Conservation (phyloP, 306 rosid genomes). For the Hippophae rhamnoides region DNA sequence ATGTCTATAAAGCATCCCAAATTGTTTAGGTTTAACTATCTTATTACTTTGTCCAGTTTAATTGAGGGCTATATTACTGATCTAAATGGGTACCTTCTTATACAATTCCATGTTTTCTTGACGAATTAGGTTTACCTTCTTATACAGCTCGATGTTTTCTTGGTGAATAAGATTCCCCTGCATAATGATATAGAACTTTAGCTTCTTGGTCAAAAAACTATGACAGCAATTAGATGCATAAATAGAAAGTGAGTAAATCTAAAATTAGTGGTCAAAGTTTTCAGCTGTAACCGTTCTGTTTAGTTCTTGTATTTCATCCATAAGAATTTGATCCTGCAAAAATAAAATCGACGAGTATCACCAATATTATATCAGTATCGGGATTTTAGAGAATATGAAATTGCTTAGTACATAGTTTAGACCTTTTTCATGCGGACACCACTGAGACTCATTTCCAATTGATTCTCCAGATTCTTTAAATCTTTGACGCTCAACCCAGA, state of each 20-base stretch:
- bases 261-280: constrained; percentile 18
- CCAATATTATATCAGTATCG: background rate
- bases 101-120: constrained; percentile 59
- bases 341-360: constrained; percentile 7
- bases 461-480: constrained; percentile 58
- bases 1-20: constrained; percentile 24
- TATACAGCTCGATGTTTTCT: constrained; percentile 59
- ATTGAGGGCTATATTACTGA: constrained; percentile 19
- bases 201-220: background rate
- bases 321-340: constrained; percentile 63
- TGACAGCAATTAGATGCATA: background rate
- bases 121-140: constrained; percentile 60
- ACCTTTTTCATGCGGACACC: constrained; percentile 82
- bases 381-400: constrained; percentile 6
- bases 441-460: constrained; percentile 66
- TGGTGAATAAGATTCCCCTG: constrained; percentile 77
- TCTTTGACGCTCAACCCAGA: constrained; percentile 62
- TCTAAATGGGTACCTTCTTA: constrained; percentile 31
- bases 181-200: constrained; percentile 17
- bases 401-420: background rate
- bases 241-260: constrained; percentile 2
- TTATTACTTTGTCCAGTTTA: constrained; percentile 5
- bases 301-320: constrained; percentile 78
- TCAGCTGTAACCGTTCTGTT: constrained; percentile 57
- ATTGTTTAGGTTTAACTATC: constrained; percentile 7